Conservation (phyloP, 257 asterid genomes). For the Solanum arcanum region DNA sequence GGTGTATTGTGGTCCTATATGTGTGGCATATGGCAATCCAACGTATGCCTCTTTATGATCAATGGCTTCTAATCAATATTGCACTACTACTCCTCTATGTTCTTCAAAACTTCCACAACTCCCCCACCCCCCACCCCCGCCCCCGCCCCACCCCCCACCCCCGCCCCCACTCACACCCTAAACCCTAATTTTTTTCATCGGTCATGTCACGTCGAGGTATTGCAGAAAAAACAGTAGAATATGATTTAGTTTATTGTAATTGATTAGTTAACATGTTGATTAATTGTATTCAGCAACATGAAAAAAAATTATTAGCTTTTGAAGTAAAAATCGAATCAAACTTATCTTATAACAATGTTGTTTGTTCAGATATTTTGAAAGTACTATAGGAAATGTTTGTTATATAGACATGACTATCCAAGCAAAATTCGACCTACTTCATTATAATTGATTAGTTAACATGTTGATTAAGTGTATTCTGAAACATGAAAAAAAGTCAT, state of each 20-base stretch:
- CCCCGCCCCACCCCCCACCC: too few species aligned
- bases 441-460: neutral
- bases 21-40: slow-evolving; percentile 44
- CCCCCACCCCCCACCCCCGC: accelerated
- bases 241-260: neutral
- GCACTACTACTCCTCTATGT: neutral
- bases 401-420: neutral
- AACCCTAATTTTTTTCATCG: neutral
- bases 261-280: neutral
- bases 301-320: neutral
- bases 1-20: slow-evolving; percentile 32
- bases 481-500: neutral
- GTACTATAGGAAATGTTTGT: neutral
- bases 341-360: neutral
- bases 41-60: slow-evolving; percentile 53
- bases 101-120: neutral
- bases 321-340: neutral
- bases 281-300: neutral
- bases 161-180: too few species aligned
- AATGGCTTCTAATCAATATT: slow-evolving; percentile 12
- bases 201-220: neutral
- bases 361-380: neutral
- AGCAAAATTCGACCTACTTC: neutral
- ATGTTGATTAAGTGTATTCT: neutral
- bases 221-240: too few species aligned